Evolutionary conservation across 768 basidiomycete genomes (phyloP), one percentile per base, ranked within the genome.

Genomic region (Leccinum obscurum): DNA sequence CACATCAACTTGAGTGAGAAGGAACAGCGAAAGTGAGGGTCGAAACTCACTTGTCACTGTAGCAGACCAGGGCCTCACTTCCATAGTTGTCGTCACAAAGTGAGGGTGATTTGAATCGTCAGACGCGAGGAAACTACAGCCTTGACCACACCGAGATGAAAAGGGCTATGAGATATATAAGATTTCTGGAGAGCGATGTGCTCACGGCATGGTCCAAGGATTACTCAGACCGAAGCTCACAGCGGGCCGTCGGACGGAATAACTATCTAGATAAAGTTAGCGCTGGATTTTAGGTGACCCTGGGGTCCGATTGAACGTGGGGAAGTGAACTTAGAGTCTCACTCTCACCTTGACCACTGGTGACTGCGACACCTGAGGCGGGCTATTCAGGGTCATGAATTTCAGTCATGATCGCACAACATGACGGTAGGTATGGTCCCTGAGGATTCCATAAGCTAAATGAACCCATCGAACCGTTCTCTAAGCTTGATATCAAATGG

Each of bases 1-100:
- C 9, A 17, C 10, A 41, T 59, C 24, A 52, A n/a, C 22, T 35
- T 22, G 30, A 51, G 48, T 13, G 22, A 1, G 3, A 54, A 44
- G 53, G 22, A 14, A 26, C 24, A 30, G 14, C 9, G n/a, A 34
- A 52, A 26, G 22, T 3, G 0, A 22, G 34, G 10, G 10, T 11
- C 41, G 10, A 10, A 22, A 57, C 68, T 6, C 52, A 70, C 68
- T 24, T 59, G 41, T 22, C 13, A 68, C 66, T 48, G 17, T n/a
- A 24, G 7, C n/a, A 30, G 62, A 56, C 61, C 60, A 69, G 8
- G 49, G 39, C 4, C 10, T 32, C 11, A 59, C 55, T 7, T 7
- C 0, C 50, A 30, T 15, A 3, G 51, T 4, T 11, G 28, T 13
- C 34, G 24, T 57, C 14, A 17, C 7, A 52, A 52, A 30, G 28